Percentiles rank a stretch among this genome's conserved stretches.
Conservation (phyloP, 2,329 filamentous ascomycete genomes). For the Emericellopsis atlantica region DNA sequence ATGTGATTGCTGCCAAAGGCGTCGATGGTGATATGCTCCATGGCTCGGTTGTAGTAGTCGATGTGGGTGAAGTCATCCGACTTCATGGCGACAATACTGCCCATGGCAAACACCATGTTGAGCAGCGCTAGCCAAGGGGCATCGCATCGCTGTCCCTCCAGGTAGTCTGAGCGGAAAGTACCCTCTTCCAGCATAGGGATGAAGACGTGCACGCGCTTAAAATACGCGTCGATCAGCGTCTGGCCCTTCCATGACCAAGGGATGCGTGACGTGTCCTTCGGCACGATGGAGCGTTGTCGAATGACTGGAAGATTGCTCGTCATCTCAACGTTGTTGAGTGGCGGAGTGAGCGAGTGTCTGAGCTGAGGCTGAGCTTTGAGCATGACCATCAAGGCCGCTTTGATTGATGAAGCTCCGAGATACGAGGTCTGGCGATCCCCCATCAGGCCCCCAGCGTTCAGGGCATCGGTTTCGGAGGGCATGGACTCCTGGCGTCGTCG, state of each 20-base stretch:
- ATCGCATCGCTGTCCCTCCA: slow-evolving; percentile 40
- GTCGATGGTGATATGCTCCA: slow-evolving; percentile 53
- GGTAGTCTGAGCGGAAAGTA: slow-evolving; percentile 54
- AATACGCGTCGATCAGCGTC: slow-evolving; percentile 62
- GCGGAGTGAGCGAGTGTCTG: slow-evolving; percentile 28
- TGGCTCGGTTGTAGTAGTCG: slow-evolving; percentile 56
- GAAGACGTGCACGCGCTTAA: slow-evolving; percentile 59
- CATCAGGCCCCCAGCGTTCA: slow-evolving; percentile 43
- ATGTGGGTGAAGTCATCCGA: slow-evolving; percentile 55
- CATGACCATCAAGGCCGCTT: slow-evolving; percentile 63
- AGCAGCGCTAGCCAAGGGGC: slow-evolving; percentile 59
- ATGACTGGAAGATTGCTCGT: slow-evolving; percentile 29
- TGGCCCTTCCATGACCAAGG: slow-evolving; percentile 53
- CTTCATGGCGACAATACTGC: slow-evolving; percentile 55
- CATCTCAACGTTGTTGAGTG: slow-evolving; percentile 32
- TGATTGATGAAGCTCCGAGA: slow-evolving; percentile 62
- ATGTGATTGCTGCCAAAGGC: slow-evolving; percentile 17
- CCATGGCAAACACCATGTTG: slow-evolving; percentile 68
- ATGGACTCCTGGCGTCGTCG: slow-evolving; percentile 39
- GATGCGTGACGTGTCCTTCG: slow-evolving; percentile 35
- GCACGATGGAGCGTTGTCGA: slow-evolving; percentile 26
- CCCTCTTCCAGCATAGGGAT: slow-evolving; percentile 64
- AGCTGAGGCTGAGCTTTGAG: slow-evolving; percentile 39
- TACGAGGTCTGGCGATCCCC: slow-evolving; percentile 52
- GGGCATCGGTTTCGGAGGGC: slow-evolving; percentile 47